These are phyloP conservation scores for Eucalyptus lansdowneana DNA, from an alignment of 345 rosid species.

Conservation along the genomic window DNA sequence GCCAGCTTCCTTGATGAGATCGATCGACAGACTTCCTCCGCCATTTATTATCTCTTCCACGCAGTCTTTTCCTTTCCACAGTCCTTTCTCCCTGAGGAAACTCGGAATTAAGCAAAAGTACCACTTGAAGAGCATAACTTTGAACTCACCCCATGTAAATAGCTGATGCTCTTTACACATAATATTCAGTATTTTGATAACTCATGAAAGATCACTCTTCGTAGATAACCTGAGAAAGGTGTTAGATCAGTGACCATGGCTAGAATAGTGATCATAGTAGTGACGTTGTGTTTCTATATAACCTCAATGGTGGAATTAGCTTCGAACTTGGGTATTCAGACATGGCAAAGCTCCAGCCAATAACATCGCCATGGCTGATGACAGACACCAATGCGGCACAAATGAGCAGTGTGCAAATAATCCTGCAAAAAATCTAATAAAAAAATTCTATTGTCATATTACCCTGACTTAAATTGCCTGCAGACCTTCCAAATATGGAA, in stretches of 20 bases:
- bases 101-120: neutral
- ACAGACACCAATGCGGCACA: slow-evolving; percentile 78
- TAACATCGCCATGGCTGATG: slow-evolving; percentile 77
- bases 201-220: neutral
- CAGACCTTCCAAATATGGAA: neutral
- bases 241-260: slow-evolving; percentile 63
- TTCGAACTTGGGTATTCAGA: slow-evolving; percentile 63
- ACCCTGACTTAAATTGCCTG: neutral
- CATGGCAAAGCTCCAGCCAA: slow-evolving; percentile 75
- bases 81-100: neutral
- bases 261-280: slow-evolving; percentile 75
- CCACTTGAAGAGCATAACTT: neutral
- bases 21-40: slow-evolving; percentile 50
- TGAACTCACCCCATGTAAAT: too few species aligned
- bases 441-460: neutral
- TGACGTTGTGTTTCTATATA: slow-evolving; percentile 39
- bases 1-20: slow-evolving; percentile 20
- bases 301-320: slow-evolving; percentile 33
- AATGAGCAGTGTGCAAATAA: slow-evolving; percentile 71
- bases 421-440: slow-evolving; percentile 27
- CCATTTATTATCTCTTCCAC: slow-evolving; percentile 47
- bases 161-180: neutral
- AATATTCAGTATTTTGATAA: too few species aligned
- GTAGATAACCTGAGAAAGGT: slow-evolving; percentile 26
- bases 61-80: neutral